Evolutionary conservation across 1,284 basidiomycete species (phyloP).

Genomic region (Tilletia setariae): DNA sequence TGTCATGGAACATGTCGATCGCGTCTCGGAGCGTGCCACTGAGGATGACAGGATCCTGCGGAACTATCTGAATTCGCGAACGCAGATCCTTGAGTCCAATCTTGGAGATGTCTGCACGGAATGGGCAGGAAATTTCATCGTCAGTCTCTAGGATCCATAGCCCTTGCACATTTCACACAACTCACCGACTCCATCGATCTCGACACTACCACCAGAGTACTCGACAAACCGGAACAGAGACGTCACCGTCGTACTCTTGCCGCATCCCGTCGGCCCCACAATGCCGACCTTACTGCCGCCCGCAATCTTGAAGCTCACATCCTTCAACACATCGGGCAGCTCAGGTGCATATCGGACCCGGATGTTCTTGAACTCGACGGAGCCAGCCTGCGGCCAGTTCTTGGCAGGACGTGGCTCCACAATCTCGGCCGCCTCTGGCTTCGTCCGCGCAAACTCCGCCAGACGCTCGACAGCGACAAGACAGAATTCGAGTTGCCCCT

Average conservation of each 20-base stretch:
- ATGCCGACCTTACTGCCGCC: slow-evolving; percentile 80
- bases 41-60: slow-evolving; percentile 51
- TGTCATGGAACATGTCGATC: slow-evolving; percentile 41
- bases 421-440: slow-evolving; percentile 57
- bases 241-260: slow-evolving; percentile 52
- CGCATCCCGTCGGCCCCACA: slow-evolving; percentile 64
- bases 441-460: slow-evolving; percentile 53
- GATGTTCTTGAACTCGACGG: slow-evolving; percentile 57
- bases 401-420: slow-evolving; percentile 55
- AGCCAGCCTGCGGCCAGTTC: slow-evolving; percentile 58
- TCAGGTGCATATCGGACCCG: slow-evolving; percentile 58
- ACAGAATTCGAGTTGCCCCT: slow-evolving; percentile 23
- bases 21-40: slow-evolving; percentile 42
- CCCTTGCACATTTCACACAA: too few relatives aligned
- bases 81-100: slow-evolving; percentile 58
- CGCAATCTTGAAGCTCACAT: slow-evolving; percentile 58
- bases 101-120: slow-evolving; percentile 56
- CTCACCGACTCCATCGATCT: slow-evolving; percentile 40
- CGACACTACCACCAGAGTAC: slow-evolving; percentile 28
- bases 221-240: slow-evolving; percentile 47
- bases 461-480: slow-evolving; percentile 57
- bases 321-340: slow-evolving; percentile 59
- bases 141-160: too few relatives aligned
- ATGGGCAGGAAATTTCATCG: too few relatives aligned
- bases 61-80: slow-evolving; percentile 59